Conservation (phyloP, 2,329 filamentous ascomycete genomes). For the Xylaria sp. region DNA sequence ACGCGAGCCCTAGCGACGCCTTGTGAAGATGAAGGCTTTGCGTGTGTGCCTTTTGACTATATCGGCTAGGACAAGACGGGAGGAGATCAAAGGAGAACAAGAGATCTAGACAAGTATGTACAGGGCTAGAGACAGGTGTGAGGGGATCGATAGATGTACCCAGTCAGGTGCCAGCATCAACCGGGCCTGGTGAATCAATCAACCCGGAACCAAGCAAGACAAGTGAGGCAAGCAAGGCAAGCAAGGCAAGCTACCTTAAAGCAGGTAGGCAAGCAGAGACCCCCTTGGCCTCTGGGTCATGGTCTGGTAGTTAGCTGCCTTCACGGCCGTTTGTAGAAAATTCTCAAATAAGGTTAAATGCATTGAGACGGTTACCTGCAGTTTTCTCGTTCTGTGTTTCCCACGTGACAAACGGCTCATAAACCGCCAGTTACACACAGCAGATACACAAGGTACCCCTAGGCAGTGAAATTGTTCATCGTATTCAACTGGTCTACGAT, state of each 20-base stretch:
- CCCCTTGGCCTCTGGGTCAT: slow-evolving; percentile 11
- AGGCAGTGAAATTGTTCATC: not conserved
- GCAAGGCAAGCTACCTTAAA: slow-evolving; percentile 16
- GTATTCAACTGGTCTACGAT: slow-evolving; percentile 6
- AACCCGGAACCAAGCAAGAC: slow-evolving; percentile 19
- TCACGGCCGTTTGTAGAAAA: slow-evolving; percentile 50
- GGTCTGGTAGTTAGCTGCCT: slow-evolving; percentile 33
- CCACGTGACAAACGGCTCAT: slow-evolving; percentile 54
- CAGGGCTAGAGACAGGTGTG: not conserved
- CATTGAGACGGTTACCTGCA: slow-evolving; percentile 54
- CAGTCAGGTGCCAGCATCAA: slow-evolving; percentile 24
- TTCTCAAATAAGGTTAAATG: slow-evolving; percentile 54
- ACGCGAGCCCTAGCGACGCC: not conserved
- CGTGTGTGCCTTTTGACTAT: not conserved
- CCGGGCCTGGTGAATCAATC: slow-evolving; percentile 4
- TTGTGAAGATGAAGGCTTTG: not conserved
- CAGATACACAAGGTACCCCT: slow-evolving; percentile 36
- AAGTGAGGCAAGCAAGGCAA: slow-evolving; percentile 26
- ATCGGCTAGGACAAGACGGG: not conserved
- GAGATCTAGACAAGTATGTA: not conserved
- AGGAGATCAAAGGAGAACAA: not conserved
- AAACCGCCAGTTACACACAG: slow-evolving; percentile 38
- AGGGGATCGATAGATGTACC: slow-evolving; percentile 22
- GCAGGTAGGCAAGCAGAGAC: slow-evolving; percentile 24
- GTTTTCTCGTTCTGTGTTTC: slow-evolving; percentile 50